A percentile compares a stretch with the other conserved stretches of the same genome.
Evolutionary conservation across 2,329 filamentous ascomycete genomes (phyloP).

Genomic region (Pseudogymnoascus sp.): DNA sequence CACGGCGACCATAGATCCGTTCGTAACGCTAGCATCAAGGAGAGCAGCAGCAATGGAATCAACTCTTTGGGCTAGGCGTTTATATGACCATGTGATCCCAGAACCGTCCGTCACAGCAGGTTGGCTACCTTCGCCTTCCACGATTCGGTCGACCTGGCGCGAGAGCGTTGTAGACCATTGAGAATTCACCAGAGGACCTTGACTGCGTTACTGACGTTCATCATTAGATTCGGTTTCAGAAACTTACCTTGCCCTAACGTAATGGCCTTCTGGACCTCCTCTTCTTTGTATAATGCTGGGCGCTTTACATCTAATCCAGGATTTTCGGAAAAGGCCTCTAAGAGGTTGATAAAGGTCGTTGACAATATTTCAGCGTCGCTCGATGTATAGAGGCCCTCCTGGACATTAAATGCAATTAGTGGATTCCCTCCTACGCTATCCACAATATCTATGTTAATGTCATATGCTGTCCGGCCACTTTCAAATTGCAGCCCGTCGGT

Average conservation of each 20-base stretch:
- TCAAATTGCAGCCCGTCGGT: slow-evolving; percentile 15
- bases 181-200: neutral
- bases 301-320: neutral
- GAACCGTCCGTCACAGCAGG: neutral
- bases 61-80: slow-evolving; percentile 20
- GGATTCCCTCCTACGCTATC: slow-evolving; percentile 5
- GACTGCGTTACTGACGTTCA: neutral
- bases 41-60: neutral
- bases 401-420: slow-evolving; percentile 11
- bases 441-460: slow-evolving; percentile 15
- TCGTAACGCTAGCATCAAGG: neutral
- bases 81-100: slow-evolving; percentile 29
- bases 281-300: neutral
- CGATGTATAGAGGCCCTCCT: slow-evolving; percentile 10
- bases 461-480: slow-evolving; percentile 21
- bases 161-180: neutral
- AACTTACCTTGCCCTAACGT: neutral
- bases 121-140: neutral
- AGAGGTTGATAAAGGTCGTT: slow-evolving; percentile 4
- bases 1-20: slow-evolving; percentile 7
- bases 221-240: neutral
- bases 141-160: neutral
- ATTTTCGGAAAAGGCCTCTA: slow-evolving; percentile 4
- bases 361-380: neutral
- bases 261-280: neutral